Evolutionary conservation across 768 basidiomycete genomes (phyloP), one percentile per base, ranked within the genome.

Genomic region (Boletales sp.): DNA sequence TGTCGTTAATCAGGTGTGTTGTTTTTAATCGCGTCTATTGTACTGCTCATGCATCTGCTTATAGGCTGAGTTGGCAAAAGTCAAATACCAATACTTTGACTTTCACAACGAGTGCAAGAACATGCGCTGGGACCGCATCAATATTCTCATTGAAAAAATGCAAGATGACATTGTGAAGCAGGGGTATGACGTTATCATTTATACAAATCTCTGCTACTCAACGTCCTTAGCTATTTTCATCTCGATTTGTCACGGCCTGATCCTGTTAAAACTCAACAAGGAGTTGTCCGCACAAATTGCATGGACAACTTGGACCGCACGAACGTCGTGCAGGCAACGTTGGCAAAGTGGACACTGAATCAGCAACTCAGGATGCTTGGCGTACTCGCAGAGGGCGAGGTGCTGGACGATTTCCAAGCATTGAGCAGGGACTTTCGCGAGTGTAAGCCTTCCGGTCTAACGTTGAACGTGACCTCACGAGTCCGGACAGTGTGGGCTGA

Each of bases 221-320:
- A 53, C 3, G 13, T 46, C 13, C 28, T 41, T 32, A 90, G 93
- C 11, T 93, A 90, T 68, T 97, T 93, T 74, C 83, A 86, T 49
- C 68, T 87, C 31, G 80, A 86, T 44, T 65, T 78, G 32, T 64
- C 69, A 12, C 67, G 72, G 21, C 51, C 70, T 5, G 70, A 72
- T 25, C 81, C 82, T 0, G 67, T 81, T 19, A 75, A 72, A 50
- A 68, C 77, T 33, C 96, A 99, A 63, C 74, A 63, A 18, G 94
- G 94, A 17, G 77, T 82, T 41, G 82, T 96, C 38, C 81, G 96
- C 40, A 94, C 94, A 8, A 99, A 98, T 66, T 98, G 96, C 70
- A 96, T 96, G 96, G 95, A 97, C 67, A 88, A 86, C 60, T 74
- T 97, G 51, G 96, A 99, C 64, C 82, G 96, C 44, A 99, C 96